phyloP scores from a whole-genome alignment of 139 green algal species.

The Diplosphaera chodatii region DNA sequence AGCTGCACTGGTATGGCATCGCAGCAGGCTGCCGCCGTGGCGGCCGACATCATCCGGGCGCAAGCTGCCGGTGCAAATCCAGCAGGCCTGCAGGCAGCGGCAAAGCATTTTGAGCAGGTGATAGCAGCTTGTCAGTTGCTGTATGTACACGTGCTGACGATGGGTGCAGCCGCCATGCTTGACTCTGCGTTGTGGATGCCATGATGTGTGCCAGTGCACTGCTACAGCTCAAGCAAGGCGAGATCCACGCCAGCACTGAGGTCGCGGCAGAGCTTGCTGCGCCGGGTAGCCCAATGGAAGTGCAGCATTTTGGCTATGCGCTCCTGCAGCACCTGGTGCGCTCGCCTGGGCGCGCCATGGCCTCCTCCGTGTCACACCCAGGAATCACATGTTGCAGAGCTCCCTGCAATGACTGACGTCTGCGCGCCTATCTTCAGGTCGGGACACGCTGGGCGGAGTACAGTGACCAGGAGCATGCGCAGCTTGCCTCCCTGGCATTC shows the following conservation, averaged over 20 bases:
- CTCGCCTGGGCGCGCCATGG: too few species aligned
- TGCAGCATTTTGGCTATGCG: constrained; percentile 43
- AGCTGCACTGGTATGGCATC: too few species aligned
- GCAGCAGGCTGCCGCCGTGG: not conserved
- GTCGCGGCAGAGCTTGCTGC: constrained; percentile 26
- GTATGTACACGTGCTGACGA: too few species aligned
- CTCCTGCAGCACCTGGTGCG: constrained; percentile 50
- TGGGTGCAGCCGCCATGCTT: too few species aligned
- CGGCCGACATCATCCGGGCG: not conserved
- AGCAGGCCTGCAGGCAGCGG: not conserved
- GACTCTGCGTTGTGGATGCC: too few species aligned
- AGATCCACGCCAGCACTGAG: constrained; percentile 9
- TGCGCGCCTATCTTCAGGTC: too few species aligned
- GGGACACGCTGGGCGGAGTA: constrained; percentile 41
- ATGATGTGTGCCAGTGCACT: too few species aligned
- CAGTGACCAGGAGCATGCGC: constrained; percentile 22
- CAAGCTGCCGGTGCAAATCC: not conserved
- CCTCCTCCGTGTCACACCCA: too few species aligned
- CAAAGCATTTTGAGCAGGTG: not conserved
- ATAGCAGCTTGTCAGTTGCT: not conserved
- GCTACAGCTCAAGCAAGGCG: constrained; percentile 35
- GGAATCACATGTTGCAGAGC: too few species aligned
- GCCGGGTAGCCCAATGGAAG: constrained; percentile 22
- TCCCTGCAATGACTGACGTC: too few species aligned
- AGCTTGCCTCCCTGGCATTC: constrained; percentile 29